These are phyloP conservation scores for Hypomyces perniciosus DNA, from an alignment of 2,329 filamentous ascomycete genomes.

Conservation along the genomic window DNA sequence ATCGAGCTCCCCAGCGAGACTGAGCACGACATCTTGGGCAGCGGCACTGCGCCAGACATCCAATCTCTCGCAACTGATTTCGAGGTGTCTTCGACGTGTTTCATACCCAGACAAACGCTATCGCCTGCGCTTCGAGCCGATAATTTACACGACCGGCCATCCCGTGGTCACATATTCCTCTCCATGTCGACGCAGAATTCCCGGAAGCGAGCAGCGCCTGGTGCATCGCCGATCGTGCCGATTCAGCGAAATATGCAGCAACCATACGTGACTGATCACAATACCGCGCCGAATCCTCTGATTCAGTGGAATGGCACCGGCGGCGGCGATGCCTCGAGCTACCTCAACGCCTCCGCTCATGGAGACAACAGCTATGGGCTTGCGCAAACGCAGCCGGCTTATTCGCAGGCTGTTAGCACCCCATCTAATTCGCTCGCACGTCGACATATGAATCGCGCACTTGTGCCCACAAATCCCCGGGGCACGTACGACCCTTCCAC, in stretches of 20 bases:
- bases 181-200: conserved; percentile 45
- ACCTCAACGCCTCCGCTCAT: conserved; percentile 30
- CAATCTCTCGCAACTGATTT: neutral
- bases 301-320: conserved; percentile 35
- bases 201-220: conserved; percentile 70
- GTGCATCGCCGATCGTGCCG: conserved; percentile 58
- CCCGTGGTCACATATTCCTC: conserved; percentile 2
- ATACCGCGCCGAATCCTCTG: conserved; percentile 42
- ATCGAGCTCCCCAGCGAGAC: too few relatives aligned
- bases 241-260: conserved; percentile 45
- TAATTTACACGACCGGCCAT: neutral
- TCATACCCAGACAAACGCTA: too few relatives aligned
- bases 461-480: conserved; percentile 39
- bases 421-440: conserved; percentile 48
- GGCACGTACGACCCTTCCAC: conserved; percentile 31
- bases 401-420: conserved; percentile 25
- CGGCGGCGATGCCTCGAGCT: conserved; percentile 31
- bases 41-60: conserved; percentile 6
- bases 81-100: too few relatives aligned
- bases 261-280: conserved; percentile 36
- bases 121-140: too few relatives aligned
- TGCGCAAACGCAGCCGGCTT: conserved; percentile 31
- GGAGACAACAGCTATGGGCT: conserved; percentile 34
- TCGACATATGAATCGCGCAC: conserved; percentile 44
- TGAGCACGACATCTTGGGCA: neutral